Base-by-base conservation (phyloP, 2,329 filamentous ascomycete species). In the Gyromitra esculenta region DNA sequence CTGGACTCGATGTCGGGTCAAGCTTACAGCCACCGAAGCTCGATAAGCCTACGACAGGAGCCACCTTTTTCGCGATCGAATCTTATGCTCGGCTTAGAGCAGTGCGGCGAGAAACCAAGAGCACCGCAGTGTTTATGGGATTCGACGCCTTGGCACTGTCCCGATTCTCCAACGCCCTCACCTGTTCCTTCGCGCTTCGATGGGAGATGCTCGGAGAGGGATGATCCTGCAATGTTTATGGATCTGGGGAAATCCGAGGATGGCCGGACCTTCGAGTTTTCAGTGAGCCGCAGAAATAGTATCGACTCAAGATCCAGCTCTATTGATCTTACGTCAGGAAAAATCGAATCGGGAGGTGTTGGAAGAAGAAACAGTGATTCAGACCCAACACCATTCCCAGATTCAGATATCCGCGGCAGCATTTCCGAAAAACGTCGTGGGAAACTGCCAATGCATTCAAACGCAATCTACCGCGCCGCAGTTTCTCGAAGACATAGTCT, bases 341-440 rank as follows among this genome's bases (percentile, higher is more conserved):
- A 21, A 31, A 15, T 52, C 11, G 72, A 64, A 15, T 18, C 35
- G 18, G 64, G 21, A 13, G 35, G 18, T 11, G 25, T 43, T 41
- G 59, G 63, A 39, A 69, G 41, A 39, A 59, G 31, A 25, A 48
- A 60, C 5, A 52, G 25, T 15, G 59, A 75, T 57, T 25, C 50
- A 2, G 66, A 70, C 50, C 15, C 31, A 43, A 13, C 9, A 15
- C 57, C 31, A 31, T 60, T 15, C 35, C 52, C 59, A 35, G 64
- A 71, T 52, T 25, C 59, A 43, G 72, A 75, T 35, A 65, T 60
- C 8, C 72, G 66, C 21, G 60, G 65, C 8, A 50, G 45, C 5
- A 37, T 63, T 15, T 75, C 72, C 3, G 72, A 75, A 7, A 75
- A 75, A 59, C 72, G 57, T 18, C 66, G 57, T 5, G 65, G 65